A percentile compares a stretch with the other conserved stretches of the same genome.
These are phyloP conservation scores for Picea sitchensis DNA, from an alignment of 75 land plant genomes.

Conservation along the genomic window DNA sequence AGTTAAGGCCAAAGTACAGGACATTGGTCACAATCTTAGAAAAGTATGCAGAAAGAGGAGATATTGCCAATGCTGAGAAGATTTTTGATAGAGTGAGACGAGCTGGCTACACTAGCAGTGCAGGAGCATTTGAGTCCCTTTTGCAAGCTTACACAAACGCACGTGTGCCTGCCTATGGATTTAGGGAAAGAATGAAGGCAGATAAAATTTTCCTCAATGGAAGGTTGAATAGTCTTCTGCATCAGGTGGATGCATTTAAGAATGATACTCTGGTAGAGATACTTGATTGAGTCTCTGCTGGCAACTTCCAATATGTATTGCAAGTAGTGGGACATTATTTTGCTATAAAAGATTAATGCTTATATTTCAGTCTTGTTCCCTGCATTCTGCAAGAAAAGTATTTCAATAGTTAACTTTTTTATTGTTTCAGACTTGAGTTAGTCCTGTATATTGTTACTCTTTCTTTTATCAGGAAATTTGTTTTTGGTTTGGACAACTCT, in stretches of 20 bases:
- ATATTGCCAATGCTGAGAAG: conserved; percentile 59
- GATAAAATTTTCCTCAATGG: conserved; percentile 48
- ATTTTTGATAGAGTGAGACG: conserved; percentile 35
- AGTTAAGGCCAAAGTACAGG: conserved; percentile 29
- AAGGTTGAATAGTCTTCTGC: conserved; percentile 21
- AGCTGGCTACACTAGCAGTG: conserved; percentile 24
- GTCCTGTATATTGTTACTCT: no score
- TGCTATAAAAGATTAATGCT: no score
- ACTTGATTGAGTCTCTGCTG: no score
- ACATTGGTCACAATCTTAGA: conserved; percentile 37
- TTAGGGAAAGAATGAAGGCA: conserved; percentile 62
- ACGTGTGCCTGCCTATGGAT: conserved; percentile 58
- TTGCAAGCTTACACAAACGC: conserved; percentile 62
- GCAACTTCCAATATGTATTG: no score
- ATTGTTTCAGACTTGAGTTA: no score
- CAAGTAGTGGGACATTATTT: no score
- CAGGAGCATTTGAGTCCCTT: conserved; percentile 27
- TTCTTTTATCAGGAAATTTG: no score
- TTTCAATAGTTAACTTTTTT: no score
- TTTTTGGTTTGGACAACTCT: no score
- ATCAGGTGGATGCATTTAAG: conserved; percentile 26
- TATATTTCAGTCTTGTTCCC: no score
- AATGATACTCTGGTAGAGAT: neutral
- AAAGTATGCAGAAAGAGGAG: conserved; percentile 48
- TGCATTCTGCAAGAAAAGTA: no score